phyloP scores from a whole-genome alignment of 1,284 basidiomycete species.

The Puccinia triticina region DNA sequence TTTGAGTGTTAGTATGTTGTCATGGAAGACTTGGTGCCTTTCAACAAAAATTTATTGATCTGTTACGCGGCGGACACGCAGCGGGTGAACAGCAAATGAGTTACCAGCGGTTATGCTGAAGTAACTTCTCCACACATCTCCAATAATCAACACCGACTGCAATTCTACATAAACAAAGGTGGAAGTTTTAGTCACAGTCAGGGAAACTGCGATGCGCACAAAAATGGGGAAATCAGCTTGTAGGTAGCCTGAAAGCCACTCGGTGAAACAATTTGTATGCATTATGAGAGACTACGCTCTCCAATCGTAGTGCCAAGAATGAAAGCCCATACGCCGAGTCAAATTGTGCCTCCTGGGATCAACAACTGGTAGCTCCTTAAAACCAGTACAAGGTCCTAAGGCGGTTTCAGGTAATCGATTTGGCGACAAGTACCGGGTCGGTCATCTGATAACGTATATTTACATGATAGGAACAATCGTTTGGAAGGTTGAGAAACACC shows the following conservation, averaged over 20 bases:
- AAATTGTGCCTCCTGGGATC: neutral
- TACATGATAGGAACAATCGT: too few species aligned
- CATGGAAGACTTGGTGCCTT: neutral
- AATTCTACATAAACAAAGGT: neutral
- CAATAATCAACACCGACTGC: neutral
- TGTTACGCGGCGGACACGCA: neutral
- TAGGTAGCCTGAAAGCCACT: neutral
- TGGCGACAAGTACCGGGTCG: neutral
- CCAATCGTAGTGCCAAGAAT: neutral
- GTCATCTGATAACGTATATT: neutral
- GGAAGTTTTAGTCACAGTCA: neutral
- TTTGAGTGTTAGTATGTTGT: too few species aligned
- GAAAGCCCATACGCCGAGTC: conserved; percentile 2
- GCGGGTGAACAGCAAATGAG: neutral
- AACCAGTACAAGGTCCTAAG: neutral
- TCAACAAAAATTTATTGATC: neutral
- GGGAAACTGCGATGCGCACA: neutral
- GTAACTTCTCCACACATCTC: neutral
- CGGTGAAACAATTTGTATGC: neutral
- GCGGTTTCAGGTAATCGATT: neutral
- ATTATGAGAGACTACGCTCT: neutral
- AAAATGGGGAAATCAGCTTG: neutral
- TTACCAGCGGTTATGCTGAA: neutral
- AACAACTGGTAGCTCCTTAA: neutral
- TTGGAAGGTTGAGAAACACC: too few species aligned